Percentiles rank a stretch among this genome's conserved stretches.
These are phyloP conservation scores for Albugo laibachii DNA, from an alignment of 352 stramenopile genomes.

Conservation along the genomic window DNA sequence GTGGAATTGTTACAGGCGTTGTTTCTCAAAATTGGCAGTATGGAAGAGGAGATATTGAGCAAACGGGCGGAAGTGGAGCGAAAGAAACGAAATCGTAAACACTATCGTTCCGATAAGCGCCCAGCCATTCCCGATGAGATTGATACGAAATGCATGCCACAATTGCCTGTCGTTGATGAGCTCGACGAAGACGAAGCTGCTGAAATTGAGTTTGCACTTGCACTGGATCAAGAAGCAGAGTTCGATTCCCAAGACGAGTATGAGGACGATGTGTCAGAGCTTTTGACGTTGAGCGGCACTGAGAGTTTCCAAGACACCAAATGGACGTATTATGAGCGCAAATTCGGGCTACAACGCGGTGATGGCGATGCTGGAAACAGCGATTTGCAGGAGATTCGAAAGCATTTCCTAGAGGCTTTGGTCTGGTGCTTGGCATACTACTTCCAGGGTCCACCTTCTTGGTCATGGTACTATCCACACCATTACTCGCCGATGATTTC, in stretches of 20 bases:
- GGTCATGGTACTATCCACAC: constrained; percentile 98
- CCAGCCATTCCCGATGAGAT: background rate
- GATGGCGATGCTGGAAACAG: constrained; percentile 35
- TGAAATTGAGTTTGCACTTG: constrained; percentile 29
- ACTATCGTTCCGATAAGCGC: constrained; percentile 6
- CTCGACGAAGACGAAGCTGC: constrained; percentile 15
- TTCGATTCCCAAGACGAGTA: constrained; percentile 4
- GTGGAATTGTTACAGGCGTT: constrained; percentile 82
- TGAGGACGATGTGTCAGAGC: constrained; percentile 19
- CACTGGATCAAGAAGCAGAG: constrained; percentile 29
- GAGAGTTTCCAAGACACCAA: constrained; percentile 69
- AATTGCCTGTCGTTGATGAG: constrained; percentile 3
- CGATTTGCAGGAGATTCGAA: constrained; percentile 38
- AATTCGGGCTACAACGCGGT: constrained; percentile 40
- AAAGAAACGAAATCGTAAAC: constrained; percentile 2
- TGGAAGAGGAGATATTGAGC: constrained; percentile 89
- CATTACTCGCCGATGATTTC: constrained; percentile 98
- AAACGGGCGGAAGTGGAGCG: constrained; percentile 35
- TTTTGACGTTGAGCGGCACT: constrained; percentile 36
- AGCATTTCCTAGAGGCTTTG: constrained; percentile 57
- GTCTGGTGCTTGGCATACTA: constrained; percentile 72
- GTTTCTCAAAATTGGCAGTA: constrained; percentile 81
- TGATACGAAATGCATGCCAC: constrained; percentile 2
- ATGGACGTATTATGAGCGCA: constrained; percentile 69
- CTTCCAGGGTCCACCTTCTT: constrained; percentile 86